Evolutionary conservation across 2,329 filamentous ascomycete genomes (phyloP), one percentile per base, ranked within the genome.

Genomic region (Hymenoscyphus salicellus): DNA sequence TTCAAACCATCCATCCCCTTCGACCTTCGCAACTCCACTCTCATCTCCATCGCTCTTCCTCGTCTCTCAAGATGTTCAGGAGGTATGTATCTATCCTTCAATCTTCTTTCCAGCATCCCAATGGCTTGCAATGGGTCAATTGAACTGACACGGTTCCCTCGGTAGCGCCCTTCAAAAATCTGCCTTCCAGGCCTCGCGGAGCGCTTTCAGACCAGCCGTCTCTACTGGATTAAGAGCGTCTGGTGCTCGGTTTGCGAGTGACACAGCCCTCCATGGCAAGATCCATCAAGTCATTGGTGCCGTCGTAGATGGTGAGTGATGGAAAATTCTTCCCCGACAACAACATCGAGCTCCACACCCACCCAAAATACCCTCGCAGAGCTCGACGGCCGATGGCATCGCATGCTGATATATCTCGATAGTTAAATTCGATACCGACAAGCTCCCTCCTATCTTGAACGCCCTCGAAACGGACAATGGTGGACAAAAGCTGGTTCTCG

Each of bases 341-440:
- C 64, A 59, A 66, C 69, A 62, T 63, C 60, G 60, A 72, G 72
- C 70, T 73, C 66, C 66, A 65, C 66, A 66, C 63, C 63, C 36
- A 59, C 49, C 33, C n/a, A 36, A 66, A 66, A 63, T 63, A 60
- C 56, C 38, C 36, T 30, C 32, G n/a, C 59, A 60, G 59, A 70
- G 67, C 68, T 73, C 66, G 28, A 56, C 8, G 36, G 30, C 59
- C 38, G 28, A 58, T 65, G 58, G 62, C 38, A 66, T 58, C 59
- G 57, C 57, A 57, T 67, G 65, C 77, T 79, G 68, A 80, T 72
- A 63, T 69, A 65, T 64, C 66, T 71, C 71, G 76, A 75, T 79
- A 97, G 94, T 97, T 82, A 98, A 98, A 86, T 98, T 98, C 85
- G 92, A 97, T 78, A 86, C 84, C 75, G 91, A 94, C 72, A 91